Base-by-base conservation (phyloP, 805 yeast species). In the Spathaspora girioi region DNA sequence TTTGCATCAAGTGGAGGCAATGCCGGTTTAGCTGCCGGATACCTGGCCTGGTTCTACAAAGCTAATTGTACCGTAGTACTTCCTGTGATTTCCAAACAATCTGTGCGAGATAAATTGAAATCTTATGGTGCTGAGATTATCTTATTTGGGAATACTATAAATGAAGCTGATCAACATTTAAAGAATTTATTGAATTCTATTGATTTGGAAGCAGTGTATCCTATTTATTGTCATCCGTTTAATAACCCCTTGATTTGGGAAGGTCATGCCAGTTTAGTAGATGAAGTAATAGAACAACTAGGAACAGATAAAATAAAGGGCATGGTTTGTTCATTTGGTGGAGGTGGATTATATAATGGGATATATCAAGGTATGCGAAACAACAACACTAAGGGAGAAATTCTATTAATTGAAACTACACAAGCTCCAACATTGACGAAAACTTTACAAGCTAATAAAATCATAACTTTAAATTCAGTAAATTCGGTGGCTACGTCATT, bases 401-500 rank as follows among this genome's bases (percentile, higher is more conserved):
- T 67, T 52, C 71, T 55, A 69, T 79, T 52, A 14, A 76, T 83
- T 3, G 91, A 86, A 60, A 83, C 90, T 0, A 68, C 64, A n/a
- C 84, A 84, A 18, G 83, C 84, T 12, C 84, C 86, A 10, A 81
- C 86, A 0, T 76, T 86, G 51, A 67, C 76, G 56, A 70, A 70
- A 43, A 78, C 87, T 0, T 63, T 86, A 45, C 65, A 68, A 38
- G 75, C 78, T 0, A 75, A 78, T 6, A 57, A 71, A 45, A 73
- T 74, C 8, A 75, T 83, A 9, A 62, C 63, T 12, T 66, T 84
- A 23, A 66, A 70, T 2, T 75, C 78, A 38, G 76, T 78, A 5
- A 62, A 71, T 18, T 79, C 88, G 8, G 66, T 86, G 50, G 92
- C 91, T 2, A 76, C 82, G 2, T 80, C 87, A 0, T 70, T 86